These are phyloP conservation scores for Fistulinella prunicolor DNA, from an alignment of 768 basidiomycete genomes.

Conservation along the genomic window DNA sequence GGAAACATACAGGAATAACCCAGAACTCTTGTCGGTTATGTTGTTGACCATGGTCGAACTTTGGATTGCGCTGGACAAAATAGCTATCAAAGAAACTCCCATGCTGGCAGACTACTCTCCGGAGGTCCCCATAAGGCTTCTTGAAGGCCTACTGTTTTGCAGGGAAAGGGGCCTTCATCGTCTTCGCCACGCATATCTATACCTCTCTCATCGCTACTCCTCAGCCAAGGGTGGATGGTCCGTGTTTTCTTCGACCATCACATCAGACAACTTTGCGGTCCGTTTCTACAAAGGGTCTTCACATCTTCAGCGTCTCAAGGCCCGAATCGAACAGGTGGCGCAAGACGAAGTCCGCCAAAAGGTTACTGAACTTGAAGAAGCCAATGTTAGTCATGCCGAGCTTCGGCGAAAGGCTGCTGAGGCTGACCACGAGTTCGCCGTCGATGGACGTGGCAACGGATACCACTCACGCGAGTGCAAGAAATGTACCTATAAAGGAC, in stretches of 20 bases:
- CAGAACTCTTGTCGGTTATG: constrained; percentile 43
- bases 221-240: constrained; percentile 21
- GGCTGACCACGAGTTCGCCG: constrained; percentile 5
- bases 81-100: constrained; percentile 19
- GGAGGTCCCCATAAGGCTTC: constrained; percentile 26
- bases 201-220: constrained; percentile 34
- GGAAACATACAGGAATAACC: constrained; percentile 29
- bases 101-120: constrained; percentile 33
- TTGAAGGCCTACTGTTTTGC: constrained; percentile 30
- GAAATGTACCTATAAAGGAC: constrained; percentile 29
- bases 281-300: constrained; percentile 34
- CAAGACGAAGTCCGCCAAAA: constrained; percentile 19
- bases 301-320: constrained; percentile 24
- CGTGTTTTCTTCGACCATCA: constrained; percentile 30
- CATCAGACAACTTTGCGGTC: constrained; percentile 27
- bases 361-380: constrained; percentile 23
- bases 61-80: constrained; percentile 36
- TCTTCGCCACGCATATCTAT: constrained; percentile 23
- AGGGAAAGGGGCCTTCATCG: constrained; percentile 28
- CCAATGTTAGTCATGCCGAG: constrained; percentile 20
- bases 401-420: constrained; percentile 10
- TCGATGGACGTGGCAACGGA: not conserved
- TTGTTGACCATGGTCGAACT: constrained; percentile 38
- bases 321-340: constrained; percentile 31
- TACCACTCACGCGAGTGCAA: constrained; percentile 13